Conservation (phyloP, 1,284 basidiomycete species). For the Apiotrichum domesticum region DNA sequence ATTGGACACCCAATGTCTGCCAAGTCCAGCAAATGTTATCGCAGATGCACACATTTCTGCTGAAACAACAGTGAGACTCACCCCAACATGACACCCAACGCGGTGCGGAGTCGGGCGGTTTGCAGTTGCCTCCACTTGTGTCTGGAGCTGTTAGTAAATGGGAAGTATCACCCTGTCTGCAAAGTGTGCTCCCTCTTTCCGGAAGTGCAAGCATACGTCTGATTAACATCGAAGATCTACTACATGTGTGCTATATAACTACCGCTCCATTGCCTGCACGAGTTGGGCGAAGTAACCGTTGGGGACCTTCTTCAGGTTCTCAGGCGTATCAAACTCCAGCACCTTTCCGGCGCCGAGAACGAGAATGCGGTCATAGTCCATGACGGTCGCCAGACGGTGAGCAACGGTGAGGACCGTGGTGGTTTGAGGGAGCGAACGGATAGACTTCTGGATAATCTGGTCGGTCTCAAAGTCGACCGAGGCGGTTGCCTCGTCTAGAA, state of each 20-base stretch:
- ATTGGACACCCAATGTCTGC: too few species aligned
- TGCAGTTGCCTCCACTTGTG: too few species aligned
- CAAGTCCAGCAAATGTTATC: too few species aligned
- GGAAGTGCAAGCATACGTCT: too few species aligned
- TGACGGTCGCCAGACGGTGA: constrained; percentile 51
- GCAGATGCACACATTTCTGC: too few species aligned
- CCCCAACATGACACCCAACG: too few species aligned
- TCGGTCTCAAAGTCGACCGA: constrained; percentile 50
- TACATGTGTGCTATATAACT: background rate
- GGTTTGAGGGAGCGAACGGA: constrained; percentile 45
- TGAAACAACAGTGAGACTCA: too few species aligned
- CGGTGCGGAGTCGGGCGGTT: too few species aligned
- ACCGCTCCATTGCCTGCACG: constrained; percentile 52
- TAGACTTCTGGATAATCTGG: constrained; percentile 50
- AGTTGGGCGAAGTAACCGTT: constrained; percentile 55
- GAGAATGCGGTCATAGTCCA: constrained; percentile 53
- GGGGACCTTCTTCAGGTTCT: constrained; percentile 54
- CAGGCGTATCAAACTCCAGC: constrained; percentile 56
- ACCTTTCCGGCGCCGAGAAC: constrained; percentile 53
- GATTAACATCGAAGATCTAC: too few species aligned
- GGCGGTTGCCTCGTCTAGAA: constrained; percentile 53
- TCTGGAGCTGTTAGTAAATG: too few species aligned
- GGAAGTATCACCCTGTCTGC: too few species aligned
- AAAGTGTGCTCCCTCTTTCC: too few species aligned
- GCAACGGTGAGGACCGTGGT: constrained; percentile 48